Percentiles rank a stretch among this genome's conserved stretches.
Conservation (phyloP, 257 asterid genomes). For the Catharanthus roseus region DNA sequence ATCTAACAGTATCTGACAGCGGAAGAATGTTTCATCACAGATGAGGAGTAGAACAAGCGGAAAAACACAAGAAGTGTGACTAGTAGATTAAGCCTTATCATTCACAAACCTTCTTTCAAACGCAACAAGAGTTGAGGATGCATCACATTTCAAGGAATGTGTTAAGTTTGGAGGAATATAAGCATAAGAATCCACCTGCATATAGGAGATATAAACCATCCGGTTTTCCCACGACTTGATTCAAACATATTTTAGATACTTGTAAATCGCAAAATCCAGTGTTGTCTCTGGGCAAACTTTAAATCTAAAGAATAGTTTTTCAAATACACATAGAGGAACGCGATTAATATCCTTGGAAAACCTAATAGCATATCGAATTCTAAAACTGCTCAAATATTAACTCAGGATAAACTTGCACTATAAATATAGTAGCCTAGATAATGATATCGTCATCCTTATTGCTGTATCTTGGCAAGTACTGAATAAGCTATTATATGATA, state of each 20-base stretch:
- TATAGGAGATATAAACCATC: slow-evolving; percentile 4
- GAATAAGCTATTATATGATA: neutral
- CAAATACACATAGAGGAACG: neutral
- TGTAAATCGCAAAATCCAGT: neutral
- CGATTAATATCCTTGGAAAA: neutral
- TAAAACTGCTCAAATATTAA: neutral
- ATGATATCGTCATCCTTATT: neutral
- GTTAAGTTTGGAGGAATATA: slow-evolving; percentile 77
- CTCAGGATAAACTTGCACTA: neutral
- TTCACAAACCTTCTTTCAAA: slow-evolving; percentile 73
- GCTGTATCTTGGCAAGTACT: neutral
- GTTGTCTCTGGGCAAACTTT: neutral
- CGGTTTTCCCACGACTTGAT: neutral
- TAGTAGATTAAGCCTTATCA: neutral
- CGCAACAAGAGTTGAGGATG: slow-evolving; percentile 58
- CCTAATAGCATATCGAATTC: no score
- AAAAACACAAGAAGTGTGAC: neutral
- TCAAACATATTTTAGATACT: neutral
- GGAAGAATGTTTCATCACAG: slow-evolving; percentile 15
- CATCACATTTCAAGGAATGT: slow-evolving; percentile 53
- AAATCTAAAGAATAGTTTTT: no score
- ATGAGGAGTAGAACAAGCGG: slow-evolving; percentile 4
- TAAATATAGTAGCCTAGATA: neutral
- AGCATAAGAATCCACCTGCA: slow-evolving; percentile 91
- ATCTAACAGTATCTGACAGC: slow-evolving; percentile 37